phyloP scores from a whole-genome alignment of 306 rosid species.

The Malus domestica region DNA sequence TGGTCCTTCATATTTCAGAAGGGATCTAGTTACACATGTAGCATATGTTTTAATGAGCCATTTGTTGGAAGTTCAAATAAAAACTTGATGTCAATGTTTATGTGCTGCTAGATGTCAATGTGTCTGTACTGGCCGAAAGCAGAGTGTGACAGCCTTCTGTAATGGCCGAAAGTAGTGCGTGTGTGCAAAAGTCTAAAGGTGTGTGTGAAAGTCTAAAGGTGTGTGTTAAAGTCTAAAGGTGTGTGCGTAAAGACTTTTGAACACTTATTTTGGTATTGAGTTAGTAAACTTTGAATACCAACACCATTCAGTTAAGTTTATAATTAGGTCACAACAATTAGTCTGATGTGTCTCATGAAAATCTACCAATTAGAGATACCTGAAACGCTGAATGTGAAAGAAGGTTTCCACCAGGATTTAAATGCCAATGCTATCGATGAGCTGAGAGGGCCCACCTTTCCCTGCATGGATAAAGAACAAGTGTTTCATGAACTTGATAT shows the following conservation, averaged over 20 bases:
- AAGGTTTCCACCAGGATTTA: slow-evolving; percentile 99
- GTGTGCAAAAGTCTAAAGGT: no score
- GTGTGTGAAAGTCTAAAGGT: no score
- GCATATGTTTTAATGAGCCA: no score
- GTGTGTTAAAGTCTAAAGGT: no score
- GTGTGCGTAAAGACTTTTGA: no score
- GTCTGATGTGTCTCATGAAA: not conserved
- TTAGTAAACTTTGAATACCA: no score
- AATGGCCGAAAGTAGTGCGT: no score
- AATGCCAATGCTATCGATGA: slow-evolving; percentile 69
- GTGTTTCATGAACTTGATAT: slow-evolving; percentile 20
- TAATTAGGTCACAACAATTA: not conserved
- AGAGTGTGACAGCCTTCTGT: no score
- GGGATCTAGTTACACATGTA: not conserved
- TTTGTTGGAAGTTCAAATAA: not conserved
- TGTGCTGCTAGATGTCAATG: no score
- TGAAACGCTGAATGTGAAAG: slow-evolving; percentile 81
- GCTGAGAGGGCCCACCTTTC: slow-evolving; percentile 70
- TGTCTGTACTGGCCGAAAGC: no score
- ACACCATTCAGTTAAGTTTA: not conserved
- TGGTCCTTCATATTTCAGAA: not conserved
- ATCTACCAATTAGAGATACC: slow-evolving; percentile 37
- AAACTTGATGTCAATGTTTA: no score
- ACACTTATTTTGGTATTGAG: no score
- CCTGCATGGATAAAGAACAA: slow-evolving; percentile 42